Percentiles rank a stretch among this genome's conserved stretches.
Evolutionary conservation across 2,329 filamentous ascomycete species (phyloP).

Genomic region (Fonsecaea pedrosoi): DNA sequence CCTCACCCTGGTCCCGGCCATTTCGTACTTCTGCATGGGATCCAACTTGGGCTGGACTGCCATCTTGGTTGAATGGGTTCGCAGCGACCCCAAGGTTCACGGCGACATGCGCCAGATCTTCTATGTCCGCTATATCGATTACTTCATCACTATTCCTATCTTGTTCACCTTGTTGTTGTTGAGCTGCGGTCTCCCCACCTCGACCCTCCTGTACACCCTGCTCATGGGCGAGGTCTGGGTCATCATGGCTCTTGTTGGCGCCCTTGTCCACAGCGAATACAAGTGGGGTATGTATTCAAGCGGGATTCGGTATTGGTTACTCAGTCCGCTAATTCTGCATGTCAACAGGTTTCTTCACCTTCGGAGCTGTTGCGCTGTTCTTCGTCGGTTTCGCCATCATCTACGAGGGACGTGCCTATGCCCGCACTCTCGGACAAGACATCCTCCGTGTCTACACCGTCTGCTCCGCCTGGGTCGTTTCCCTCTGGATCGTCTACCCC

Average conservation of each 20-base stretch:
- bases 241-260: constrained; percentile 69
- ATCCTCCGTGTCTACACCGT: constrained; percentile 61
- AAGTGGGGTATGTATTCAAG: constrained; percentile 61
- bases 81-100: constrained; percentile 52
- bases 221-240: constrained; percentile 72
- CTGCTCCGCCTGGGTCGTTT: constrained; percentile 64
- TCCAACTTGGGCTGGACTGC: constrained; percentile 69
- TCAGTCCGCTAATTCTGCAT: background rate
- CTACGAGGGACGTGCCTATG: constrained; percentile 63
- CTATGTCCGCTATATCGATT: constrained; percentile 71
- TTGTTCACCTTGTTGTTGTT: constrained; percentile 68
- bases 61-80: constrained; percentile 66
- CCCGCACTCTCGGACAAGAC: constrained; percentile 60
- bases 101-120: constrained; percentile 68
- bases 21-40: constrained; percentile 72
- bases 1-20: constrained; percentile 47
- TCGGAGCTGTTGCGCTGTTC: constrained; percentile 62
- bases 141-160: constrained; percentile 68
- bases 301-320: background rate
- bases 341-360: constrained; percentile 61
- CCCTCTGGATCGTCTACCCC: constrained; percentile 70
- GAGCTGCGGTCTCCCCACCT: constrained; percentile 69
- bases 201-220: constrained; percentile 67
- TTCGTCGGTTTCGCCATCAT: constrained; percentile 67
- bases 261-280: constrained; percentile 66